A percentile compares a stretch with the other conserved stretches of the same genome.
These are phyloP conservation scores for Daldinia loculata DNA, from an alignment of 495 filamentous ascomycete species.

Conservation along the genomic window DNA sequence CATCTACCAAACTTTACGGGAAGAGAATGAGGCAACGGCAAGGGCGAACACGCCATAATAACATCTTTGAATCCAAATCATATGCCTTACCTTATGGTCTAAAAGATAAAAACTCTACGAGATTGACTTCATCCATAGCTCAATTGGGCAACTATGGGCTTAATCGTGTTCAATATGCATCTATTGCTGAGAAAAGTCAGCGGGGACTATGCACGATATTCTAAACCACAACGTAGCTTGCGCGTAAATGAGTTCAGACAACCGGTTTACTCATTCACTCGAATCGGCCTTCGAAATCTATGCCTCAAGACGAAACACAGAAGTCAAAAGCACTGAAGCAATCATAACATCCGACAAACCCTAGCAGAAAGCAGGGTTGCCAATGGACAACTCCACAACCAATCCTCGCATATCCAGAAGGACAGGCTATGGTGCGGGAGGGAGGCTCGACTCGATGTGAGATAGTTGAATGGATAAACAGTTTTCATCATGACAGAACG, in stretches of 20 bases:
- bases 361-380: constrained; percentile 20
- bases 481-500: constrained; percentile 81
- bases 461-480: constrained; percentile 99
- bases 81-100: constrained; percentile 1
- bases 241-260: constrained; percentile 45
- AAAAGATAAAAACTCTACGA: neutral
- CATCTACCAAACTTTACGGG: constrained; percentile 11
- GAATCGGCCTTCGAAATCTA: constrained; percentile 50
- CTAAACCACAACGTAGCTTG: neutral
- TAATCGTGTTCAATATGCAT: neutral
- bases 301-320: constrained; percentile 56
- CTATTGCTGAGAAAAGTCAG: constrained; percentile 10
- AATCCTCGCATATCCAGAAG: constrained; percentile 68
- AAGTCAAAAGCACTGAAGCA: constrained; percentile 54
- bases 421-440: constrained; percentile 77
- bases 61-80: neutral
- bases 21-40: neutral
- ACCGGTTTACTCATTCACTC: constrained; percentile 62
- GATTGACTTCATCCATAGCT: neutral
- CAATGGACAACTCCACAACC: constrained; percentile 82
- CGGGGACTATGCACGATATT: neutral
- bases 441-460: constrained; percentile 74
- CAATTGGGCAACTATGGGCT: neutral
- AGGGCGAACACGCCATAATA: neutral
- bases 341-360: constrained; percentile 52